Base-by-base conservation (phyloP, 2,329 filamentous ascomycete genomes). In the Phialophora verrucosa region DNA sequence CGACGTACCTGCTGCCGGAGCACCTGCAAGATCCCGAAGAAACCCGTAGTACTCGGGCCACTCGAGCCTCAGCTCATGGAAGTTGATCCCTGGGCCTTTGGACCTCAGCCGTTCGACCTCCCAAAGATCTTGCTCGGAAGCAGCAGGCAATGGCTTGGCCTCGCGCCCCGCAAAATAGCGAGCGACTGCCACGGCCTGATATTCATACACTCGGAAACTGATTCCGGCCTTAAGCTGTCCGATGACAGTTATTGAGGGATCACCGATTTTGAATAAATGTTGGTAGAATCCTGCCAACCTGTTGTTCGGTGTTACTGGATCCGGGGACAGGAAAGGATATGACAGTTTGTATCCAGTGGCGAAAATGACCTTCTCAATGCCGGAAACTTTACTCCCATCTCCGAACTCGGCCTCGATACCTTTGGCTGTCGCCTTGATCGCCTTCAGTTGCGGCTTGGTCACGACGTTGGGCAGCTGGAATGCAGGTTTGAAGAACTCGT, bases 251-350 rank as follows among this genome's bases (percentile, higher is more conserved):
- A 91, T 77, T 0, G 85, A 84, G 0, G 88, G 87, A 66, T 91
- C 88, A 0, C 83, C 83, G 54, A 90, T 90, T 75, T 90, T 91
- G 73, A 89, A 91, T 12, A 91, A 87, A 73, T 91, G 88, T 64
- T 86, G 86, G 78, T 90, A 86, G 0, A 91, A 56, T 35, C 63
- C 49, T 11, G 65, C 67, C 75, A 74, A 3, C 75, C 75, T 0
- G 78, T 72, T 4, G 73, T 74, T 57, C 3, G 27, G 49, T 10
- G 63, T 62, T 14, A 62, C 59, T 10, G 53, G 78, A 69, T 91
- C 90, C 71, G 91, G 89, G 2, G 82, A 84, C 74, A 91, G 78
- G 71, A 91, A 91, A 0, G 89, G 89, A 12, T 89, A 83, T 0
- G 85, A 85, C 17, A 87, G 85, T 70, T 88, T 84, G 71, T 91